Conservation (phyloP, 352 stramenopile genomes). For the Phytopythium cucurbitacearum region DNA sequence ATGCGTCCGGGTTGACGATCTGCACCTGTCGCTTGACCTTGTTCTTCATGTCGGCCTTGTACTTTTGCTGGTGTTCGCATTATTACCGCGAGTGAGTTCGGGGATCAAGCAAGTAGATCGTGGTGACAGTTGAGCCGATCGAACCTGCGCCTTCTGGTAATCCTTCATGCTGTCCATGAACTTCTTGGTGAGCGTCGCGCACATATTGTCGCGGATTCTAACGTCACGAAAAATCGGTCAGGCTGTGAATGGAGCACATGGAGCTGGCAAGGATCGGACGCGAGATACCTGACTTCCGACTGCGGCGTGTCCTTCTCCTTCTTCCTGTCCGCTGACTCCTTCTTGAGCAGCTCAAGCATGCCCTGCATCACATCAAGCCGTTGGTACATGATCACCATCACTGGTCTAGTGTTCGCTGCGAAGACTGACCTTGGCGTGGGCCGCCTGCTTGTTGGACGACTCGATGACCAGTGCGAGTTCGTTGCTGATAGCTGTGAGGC, state of each 20-base stretch:
- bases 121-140: background rate
- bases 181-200: slow-evolving; percentile 96
- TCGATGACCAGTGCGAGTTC: slow-evolving; percentile 91
- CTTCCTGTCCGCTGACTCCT: slow-evolving; percentile 93
- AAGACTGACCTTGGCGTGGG: slow-evolving; percentile 76
- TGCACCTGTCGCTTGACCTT: slow-evolving; percentile 98
- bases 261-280: slow-evolving; percentile 3
- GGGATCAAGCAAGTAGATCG: background rate
- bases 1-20: slow-evolving; percentile 97
- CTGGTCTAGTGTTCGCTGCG: too few relatives aligned
- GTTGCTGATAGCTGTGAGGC: slow-evolving; percentile 70
- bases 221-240: slow-evolving; percentile 1
- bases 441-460: slow-evolving; percentile 89
- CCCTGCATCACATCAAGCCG: slow-evolving; percentile 6
- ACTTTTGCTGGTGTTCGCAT: slow-evolving; percentile 86
- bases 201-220: slow-evolving; percentile 96
- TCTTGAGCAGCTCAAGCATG: slow-evolving; percentile 87
- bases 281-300: slow-evolving; percentile 52
- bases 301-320: slow-evolving; percentile 80
- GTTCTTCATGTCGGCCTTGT: slow-evolving; percentile 97
- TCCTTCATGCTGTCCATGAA: slow-evolving; percentile 99
- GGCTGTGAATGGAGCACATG: background rate
- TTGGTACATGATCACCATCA: background rate
- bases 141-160: slow-evolving; percentile 90
- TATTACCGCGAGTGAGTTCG: background rate